Conservation (phyloP, 2,329 filamentous ascomycete species). For the Atkinsonella hypoxylon region DNA sequence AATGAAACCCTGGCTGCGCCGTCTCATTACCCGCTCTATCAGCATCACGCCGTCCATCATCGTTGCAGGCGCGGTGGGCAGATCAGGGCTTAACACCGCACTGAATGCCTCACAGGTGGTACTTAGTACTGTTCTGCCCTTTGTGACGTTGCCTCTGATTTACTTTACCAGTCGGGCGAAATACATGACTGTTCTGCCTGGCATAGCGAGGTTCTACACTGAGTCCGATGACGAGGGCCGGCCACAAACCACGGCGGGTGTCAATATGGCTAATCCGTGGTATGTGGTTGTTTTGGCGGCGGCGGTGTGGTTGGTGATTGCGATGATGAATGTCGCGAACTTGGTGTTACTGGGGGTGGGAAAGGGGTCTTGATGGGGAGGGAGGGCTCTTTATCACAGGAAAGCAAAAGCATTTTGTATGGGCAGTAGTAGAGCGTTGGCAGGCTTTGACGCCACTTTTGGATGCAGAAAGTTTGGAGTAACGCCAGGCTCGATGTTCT, state of each 20-base stretch:
- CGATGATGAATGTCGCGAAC: conserved; percentile 68
- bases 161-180: conserved; percentile 71
- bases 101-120: conserved; percentile 69
- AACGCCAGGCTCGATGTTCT: too few relatives aligned
- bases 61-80: conserved; percentile 68
- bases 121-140: conserved; percentile 66
- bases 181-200: conserved; percentile 62
- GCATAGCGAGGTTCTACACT: conserved; percentile 23
- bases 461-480: too few relatives aligned
- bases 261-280: conserved; percentile 65
- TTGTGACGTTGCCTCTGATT: conserved; percentile 71
- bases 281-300: conserved; percentile 41
- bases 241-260: conserved; percentile 7
- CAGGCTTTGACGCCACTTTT: too few relatives aligned
- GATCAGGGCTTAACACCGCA: conserved; percentile 55
- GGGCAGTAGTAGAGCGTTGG: too few relatives aligned
- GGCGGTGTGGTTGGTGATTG: conserved; percentile 61
- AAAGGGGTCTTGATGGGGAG: conserved; percentile 1
- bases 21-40: conserved; percentile 65
- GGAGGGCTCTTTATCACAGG: background rate
- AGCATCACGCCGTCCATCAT: conserved; percentile 75
- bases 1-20: conserved; percentile 64
- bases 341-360: conserved; percentile 48
- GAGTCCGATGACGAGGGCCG: conserved; percentile 15
- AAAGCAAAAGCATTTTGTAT: too few relatives aligned